Evolutionary conservation across 2,329 filamentous ascomycete species (phyloP), one percentile per base, ranked within the genome.

Genomic region (Colletotrichum cordylinicola): DNA sequence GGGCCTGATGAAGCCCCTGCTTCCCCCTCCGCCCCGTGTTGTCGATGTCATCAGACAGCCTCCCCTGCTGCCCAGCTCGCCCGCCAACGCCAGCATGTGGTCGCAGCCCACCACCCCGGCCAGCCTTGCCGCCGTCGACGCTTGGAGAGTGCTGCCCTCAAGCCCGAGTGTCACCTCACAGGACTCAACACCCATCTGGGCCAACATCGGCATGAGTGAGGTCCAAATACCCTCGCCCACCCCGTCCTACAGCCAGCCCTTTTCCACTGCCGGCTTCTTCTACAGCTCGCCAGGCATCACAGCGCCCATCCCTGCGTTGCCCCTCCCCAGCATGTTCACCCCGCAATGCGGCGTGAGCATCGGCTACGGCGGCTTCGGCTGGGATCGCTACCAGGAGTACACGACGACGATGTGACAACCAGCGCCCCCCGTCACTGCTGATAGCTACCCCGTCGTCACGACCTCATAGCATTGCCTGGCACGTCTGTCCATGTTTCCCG

Each of bases 101-200:
- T 93, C 94, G 68, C 72, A 77, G 24, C 87, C 91, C 65, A 89
- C 90, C 39, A 88, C 94, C 73, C 90, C 93, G 72, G 90, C 92
- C 71, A 90, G 90, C 56, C 87, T 95, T 77, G 90, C 94, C 58
- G 91, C 91, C 8, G 92, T 98, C 75, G 96, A 98, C 77, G 90
- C 95, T 72, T 98, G 96, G 96, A 95, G 94, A 84, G 93, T 98
- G 79, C 89, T 98, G 71, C 94, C 96, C 62, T 98, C 96, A 70
- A 98, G 95, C 81, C 95, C 96, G 67, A 95, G 93, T 84, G 92
- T 95, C 68, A 92, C 94, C 55, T 93, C 93, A 70, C 90, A 90
- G 83, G 95, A 97, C 83, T 93, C 93, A 48, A 90, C 92, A 74
- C 91, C 92, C 67, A 91, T 96, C 84, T 98, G 96, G 96, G 91